Evolutionary conservation across 371 early-diverging fungal species (phyloP), one percentile per base, ranked within the genome.

Genomic region (Blakeslea trispora): DNA sequence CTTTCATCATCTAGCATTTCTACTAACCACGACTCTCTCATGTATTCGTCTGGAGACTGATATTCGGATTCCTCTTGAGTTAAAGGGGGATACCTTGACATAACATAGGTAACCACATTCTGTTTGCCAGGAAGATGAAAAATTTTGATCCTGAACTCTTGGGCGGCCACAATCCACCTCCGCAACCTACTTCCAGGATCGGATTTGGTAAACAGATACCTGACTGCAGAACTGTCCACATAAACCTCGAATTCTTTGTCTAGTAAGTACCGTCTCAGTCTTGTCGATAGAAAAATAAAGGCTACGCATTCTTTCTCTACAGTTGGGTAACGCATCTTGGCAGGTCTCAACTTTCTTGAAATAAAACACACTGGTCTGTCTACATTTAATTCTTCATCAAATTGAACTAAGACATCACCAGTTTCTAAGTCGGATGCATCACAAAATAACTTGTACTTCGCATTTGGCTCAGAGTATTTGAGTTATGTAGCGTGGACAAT

Each of bases 281-380:
- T 49, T 7, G 2, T 17, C 5, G 37, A 35, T 10, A n/a, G 9
- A 35, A 35, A 49, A 18, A 49, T 19, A 0, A 35, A n/a, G 21
- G 49, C 49, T 7, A 32, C 11, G 4, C 32, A 11, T 49, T 49
- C 49, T 19, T 49, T 49, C 37, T 49, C 49, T 19, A 49, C 21
- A 1, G 37, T 37, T 17, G 49, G 37, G 11, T 49, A 49, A 4
- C 19, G n/a, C 5, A 6, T 32, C 21, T 49, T 37, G 1, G 35
- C 35, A 18, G 34, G 19, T 37, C 0, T 2, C 10, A 49, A 37
- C 37, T 49, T 49, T 3, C 37, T 2, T 1, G 49, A 49, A 4
- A 49, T 0, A 19, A 35, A 49, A n/a, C 10, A 7, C 0, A 49
- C 19, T 2, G 49, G 49, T 7, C 23, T 2, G 32, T 32, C 37